Base-by-base conservation (phyloP, 2,329 filamentous ascomycete species). In the Arthrobotrys conoides region DNA sequence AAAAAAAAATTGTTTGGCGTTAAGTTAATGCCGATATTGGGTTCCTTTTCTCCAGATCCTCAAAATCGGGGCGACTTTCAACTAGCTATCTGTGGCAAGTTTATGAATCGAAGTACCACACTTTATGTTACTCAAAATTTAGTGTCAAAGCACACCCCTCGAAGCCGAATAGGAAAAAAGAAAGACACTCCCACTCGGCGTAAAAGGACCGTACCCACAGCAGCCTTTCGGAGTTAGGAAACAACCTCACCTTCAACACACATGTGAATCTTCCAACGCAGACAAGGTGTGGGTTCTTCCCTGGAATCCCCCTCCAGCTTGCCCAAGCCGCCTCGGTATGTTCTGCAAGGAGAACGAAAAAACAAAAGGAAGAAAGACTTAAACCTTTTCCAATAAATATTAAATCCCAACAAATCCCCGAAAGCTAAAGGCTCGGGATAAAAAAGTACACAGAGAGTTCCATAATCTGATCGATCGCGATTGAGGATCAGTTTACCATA, bases 161-260 rank as follows among this genome's bases (percentile, higher is more conserved):
- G 48, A n/a, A 66, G 36, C 53, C 22, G 36, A 49, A 22, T 18
- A 22, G 46, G 46, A 30, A 24, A 61, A 51, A 38, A 36, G 18
- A 24, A 73, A 61, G 65, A 16, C n/a, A 10, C 44, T 24, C 46
- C 16, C n/a, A 18, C 44, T 57, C 4, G 49, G 10, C 22, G 36
- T 33, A 57, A 36, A 12, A 59, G n/a, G 22, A 59, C 57, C 4
- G 36, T 41, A 44, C 18, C 36, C 12, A 61, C 57, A 61, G 12
- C 16, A 14, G 36, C 16, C 4, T 51, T 41, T 16, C 73, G 73
- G 73, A 78, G 12, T 71, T 78, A 71, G 71, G 51, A 46, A 48
- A n/a, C 33, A 68, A 71, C 68, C 51, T 68, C 73, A 55, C 33
- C 20, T 55, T 41, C 67, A 78, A 78, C 73, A 71, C 72, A 66